These are phyloP conservation scores for Galium porrigens DNA, from an alignment of 305 asterid genomes.

Conservation along the genomic window DNA sequence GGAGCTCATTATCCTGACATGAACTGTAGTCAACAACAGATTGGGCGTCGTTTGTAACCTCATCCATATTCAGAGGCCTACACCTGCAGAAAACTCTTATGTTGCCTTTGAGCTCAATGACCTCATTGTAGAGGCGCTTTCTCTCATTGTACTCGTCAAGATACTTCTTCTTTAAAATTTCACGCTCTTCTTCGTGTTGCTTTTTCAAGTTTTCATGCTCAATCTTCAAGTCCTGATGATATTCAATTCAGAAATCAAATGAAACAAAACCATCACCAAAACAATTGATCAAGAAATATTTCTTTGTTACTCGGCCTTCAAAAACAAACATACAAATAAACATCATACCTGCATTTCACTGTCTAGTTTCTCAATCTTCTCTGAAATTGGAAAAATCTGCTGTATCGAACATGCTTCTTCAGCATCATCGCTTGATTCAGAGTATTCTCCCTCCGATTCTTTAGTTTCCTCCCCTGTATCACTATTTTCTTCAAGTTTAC, in stretches of 20 bases:
- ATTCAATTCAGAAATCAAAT: not conserved
- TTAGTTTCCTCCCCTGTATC: constrained; percentile 25
- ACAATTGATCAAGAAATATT: not conserved
- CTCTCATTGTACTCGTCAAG: constrained; percentile 55
- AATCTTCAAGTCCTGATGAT: constrained; percentile 20
- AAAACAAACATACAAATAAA: not conserved
- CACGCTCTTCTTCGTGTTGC: constrained; percentile 41
- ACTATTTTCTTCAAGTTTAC: constrained; percentile 23
- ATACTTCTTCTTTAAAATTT: constrained; percentile 51
- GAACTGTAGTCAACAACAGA: constrained; percentile 59
- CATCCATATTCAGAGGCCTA: constrained; percentile 65
- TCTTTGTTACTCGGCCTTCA: not conserved
- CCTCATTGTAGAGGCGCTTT: constrained; percentile 68
- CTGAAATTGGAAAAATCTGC: constrained; percentile 34
- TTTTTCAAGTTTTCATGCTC: constrained; percentile 49
- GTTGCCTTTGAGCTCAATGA: constrained; percentile 86
- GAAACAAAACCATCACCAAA: not conserved
- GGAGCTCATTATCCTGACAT: constrained; percentile 68
- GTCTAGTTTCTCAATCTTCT: constrained; percentile 43
- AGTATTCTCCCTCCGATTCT: constrained; percentile 24
- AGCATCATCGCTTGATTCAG: constrained; percentile 30
- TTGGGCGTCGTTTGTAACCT: constrained; percentile 43
- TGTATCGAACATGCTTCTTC: constrained; percentile 27
- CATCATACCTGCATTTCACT: constrained; percentile 43
- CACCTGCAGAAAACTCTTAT: constrained; percentile 92